Evolutionary conservation across 2,329 filamentous ascomycete genomes (phyloP).

Genomic region (Fusarium dlaminii): DNA sequence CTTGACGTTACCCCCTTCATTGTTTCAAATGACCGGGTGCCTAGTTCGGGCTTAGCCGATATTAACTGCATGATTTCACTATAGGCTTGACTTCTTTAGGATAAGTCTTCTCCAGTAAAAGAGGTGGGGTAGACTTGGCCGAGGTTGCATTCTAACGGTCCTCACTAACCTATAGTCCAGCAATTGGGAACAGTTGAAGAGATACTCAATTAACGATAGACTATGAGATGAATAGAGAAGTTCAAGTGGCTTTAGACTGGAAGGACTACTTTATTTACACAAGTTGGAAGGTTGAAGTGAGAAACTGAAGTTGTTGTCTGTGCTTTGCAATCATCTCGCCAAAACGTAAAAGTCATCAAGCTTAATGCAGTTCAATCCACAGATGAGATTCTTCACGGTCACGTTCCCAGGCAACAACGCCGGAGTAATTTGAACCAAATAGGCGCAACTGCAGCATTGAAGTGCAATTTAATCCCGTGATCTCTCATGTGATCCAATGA

Average conservation of each 20-base stretch:
- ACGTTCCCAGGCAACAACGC: too few species aligned
- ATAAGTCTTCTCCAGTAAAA: neutral
- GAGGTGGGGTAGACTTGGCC: neutral
- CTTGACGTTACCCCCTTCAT: slow-evolving; percentile 26
- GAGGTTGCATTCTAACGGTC: neutral
- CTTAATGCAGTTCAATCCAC: neutral
- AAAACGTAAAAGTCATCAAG: neutral
- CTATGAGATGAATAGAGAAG: neutral
- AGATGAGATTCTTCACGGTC: neutral
- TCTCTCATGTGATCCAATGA: neutral
- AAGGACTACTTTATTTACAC: rapidly evolving
- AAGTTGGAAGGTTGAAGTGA: neutral
- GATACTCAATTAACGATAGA: neutral
- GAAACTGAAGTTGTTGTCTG: neutral
- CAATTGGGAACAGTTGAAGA: rapidly evolving
- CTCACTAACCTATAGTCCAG: neutral
- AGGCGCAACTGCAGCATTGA: neutral
- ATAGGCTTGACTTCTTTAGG: neutral
- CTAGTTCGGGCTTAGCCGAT: neutral
- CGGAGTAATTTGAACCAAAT: too few species aligned
- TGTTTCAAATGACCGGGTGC: slow-evolving; percentile 16
- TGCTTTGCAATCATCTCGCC: neutral
- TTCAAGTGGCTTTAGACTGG: too few species aligned
- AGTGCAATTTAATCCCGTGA: too few species aligned
- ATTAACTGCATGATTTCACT: neutral